Evolutionary conservation across 2,329 filamentous ascomycete species (phyloP).

Genomic region (Endocalyx cinctus): DNA sequence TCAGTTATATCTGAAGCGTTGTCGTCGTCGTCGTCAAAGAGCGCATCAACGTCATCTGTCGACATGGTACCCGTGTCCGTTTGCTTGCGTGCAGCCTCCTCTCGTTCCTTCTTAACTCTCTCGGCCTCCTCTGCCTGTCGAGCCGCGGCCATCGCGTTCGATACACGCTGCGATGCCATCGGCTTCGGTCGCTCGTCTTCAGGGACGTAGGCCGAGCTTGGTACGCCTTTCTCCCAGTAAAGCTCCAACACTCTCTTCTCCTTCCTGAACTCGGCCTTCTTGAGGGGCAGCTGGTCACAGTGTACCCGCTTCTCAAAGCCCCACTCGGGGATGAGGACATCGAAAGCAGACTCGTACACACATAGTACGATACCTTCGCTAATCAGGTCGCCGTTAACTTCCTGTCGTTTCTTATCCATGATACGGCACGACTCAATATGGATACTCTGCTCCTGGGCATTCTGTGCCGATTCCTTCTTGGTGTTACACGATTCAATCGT

Average conservation of each 20-base stretch:
- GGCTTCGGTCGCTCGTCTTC: conserved; percentile 94
- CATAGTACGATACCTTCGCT: conserved; percentile 94
- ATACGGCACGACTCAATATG: conserved; percentile 95
- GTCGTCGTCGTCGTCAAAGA: conserved; percentile 92
- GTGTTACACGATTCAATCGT: conserved; percentile 94
- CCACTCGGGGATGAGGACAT: conserved; percentile 95
- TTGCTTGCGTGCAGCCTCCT: conserved; percentile 87
- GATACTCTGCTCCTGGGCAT: conserved; percentile 96
- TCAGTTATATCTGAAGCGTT: conserved; percentile 86
- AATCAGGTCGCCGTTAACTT: conserved; percentile 85
- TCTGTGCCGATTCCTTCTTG: conserved; percentile 97
- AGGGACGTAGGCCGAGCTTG: conserved; percentile 90
- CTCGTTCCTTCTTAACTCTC: conserved; percentile 76
- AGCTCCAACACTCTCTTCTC: conserved; percentile 90
- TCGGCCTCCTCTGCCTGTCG: conserved; percentile 79
- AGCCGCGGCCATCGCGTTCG: conserved; percentile 70
- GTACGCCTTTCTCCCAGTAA: conserved; percentile 99
- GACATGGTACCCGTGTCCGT: conserved; percentile 94
- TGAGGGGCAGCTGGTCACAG: conserved; percentile 93
- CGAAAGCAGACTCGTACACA: conserved; percentile 97
- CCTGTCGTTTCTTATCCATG: conserved; percentile 88
- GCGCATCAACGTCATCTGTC: conserved; percentile 86
- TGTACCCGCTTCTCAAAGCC: conserved; percentile 99
- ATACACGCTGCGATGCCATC: conserved; percentile 66
- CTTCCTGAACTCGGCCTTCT: conserved; percentile 99